These are phyloP conservation scores for Escallonia herrerae DNA, from an alignment of 129 eudicot genomes.

Conservation along the genomic window DNA sequence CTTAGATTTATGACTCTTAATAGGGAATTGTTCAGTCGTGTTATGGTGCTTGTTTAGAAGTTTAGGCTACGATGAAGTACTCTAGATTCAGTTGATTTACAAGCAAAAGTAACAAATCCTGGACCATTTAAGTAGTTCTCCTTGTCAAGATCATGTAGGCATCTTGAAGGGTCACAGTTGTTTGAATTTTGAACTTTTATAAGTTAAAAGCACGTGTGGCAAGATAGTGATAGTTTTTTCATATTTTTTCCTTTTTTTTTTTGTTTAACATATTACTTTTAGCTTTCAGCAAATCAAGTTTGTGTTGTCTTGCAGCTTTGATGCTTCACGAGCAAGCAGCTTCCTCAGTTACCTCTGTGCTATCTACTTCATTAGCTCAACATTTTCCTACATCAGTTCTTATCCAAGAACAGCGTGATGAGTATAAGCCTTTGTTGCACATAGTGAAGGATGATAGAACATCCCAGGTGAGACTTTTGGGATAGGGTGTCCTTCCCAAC, in stretches of 20 bases:
- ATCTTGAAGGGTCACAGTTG: too few relatives aligned
- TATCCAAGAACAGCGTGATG: slow-evolving; percentile 66
- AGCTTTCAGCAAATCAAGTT: neutral
- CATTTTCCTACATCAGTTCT: slow-evolving; percentile 57
- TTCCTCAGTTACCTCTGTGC: slow-evolving; percentile 33
- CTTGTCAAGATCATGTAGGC: too few relatives aligned
- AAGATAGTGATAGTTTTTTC: neutral
- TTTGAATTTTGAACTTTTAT: neutral
- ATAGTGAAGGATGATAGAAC: slow-evolving; percentile 38
- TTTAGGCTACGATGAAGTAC: neutral
- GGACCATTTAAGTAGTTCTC: too few relatives aligned
- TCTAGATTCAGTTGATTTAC: neutral
- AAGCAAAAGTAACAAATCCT: too few relatives aligned
- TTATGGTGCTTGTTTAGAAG: neutral
- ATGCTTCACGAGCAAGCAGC: slow-evolving; percentile 55
- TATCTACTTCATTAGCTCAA: slow-evolving; percentile 47
- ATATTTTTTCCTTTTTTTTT: neutral
- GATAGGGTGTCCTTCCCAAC: neutral
- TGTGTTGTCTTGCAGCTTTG: slow-evolving; percentile 33
- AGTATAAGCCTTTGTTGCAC: slow-evolving; percentile 39
- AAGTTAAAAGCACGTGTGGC: neutral
- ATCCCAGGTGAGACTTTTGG: slow-evolving; percentile 38
- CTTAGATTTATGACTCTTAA: too few relatives aligned
- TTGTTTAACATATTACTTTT: neutral
- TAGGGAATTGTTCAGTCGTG: neutral